phyloP scores from a whole-genome alignment of 345 rosid genomes.

The Heritiera fomes region DNA sequence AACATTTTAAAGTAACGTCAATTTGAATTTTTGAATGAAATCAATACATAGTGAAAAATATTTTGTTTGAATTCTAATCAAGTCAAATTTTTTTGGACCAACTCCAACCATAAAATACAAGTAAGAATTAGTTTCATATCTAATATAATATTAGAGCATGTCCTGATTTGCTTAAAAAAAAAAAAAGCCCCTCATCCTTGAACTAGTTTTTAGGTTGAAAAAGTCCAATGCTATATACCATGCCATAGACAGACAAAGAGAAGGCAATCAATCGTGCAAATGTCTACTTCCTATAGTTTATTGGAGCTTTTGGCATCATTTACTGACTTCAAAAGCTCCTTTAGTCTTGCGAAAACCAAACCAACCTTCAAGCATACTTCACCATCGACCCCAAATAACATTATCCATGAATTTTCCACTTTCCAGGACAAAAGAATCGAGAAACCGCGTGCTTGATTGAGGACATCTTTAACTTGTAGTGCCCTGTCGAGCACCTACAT shows the following conservation, averaged over 20 bases:
- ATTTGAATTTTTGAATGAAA: too few species aligned
- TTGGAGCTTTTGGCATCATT: background rate
- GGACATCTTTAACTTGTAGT: slow-evolving; percentile 5
- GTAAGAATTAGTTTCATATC: too few species aligned
- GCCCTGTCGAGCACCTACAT: slow-evolving; percentile 12
- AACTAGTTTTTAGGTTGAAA: too few species aligned
- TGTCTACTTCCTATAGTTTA: background rate
- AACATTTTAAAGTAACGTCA: too few species aligned
- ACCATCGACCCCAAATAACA: background rate
- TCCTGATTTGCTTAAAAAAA: too few species aligned
- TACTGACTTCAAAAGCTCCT: background rate
- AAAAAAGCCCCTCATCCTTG: too few species aligned
- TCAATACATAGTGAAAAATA: too few species aligned
- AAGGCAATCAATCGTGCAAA: background rate
- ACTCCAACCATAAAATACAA: too few species aligned
- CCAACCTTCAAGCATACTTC: background rate
- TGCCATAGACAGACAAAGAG: background rate
- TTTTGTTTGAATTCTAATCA: too few species aligned
- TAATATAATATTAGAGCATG: too few species aligned
- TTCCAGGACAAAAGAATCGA: background rate
- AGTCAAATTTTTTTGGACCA: too few species aligned
- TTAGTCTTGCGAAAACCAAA: background rate
- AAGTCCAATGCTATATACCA: background rate
- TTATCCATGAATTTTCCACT: background rate
- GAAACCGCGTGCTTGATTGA: background rate